These are phyloP conservation scores for Hammondia hammondi DNA, from an alignment of 169 alveolate genomes.

Conservation along the genomic window DNA sequence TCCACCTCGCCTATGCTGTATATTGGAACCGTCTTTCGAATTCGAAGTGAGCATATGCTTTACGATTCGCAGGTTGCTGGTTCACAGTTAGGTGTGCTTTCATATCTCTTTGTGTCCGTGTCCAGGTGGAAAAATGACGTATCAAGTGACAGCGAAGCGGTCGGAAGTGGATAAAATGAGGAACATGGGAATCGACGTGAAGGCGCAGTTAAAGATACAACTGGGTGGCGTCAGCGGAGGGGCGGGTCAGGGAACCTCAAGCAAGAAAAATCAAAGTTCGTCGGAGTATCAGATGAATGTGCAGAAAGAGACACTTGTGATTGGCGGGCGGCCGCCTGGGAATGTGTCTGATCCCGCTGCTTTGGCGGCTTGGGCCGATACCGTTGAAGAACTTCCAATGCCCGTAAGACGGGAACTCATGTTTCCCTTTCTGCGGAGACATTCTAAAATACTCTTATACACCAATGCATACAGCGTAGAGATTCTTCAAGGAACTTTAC, in stretches of 20 bases:
- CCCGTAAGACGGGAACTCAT: constrained; percentile 59
- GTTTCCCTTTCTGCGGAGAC: too few relatives aligned
- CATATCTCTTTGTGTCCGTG: neutral
- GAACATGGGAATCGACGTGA: constrained; percentile 78
- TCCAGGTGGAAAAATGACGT: constrained; percentile 85
- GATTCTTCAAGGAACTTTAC: too few relatives aligned
- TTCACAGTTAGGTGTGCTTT: neutral
- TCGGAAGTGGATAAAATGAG: constrained; percentile 77
- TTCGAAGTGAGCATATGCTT: too few relatives aligned
- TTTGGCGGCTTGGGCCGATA: constrained; percentile 73
- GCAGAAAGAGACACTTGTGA: constrained; percentile 73
- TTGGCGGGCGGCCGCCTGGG: constrained; percentile 80
- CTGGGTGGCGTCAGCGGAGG: constrained; percentile 35
- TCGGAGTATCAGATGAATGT: constrained; percentile 29
- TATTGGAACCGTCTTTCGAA: too few relatives aligned
- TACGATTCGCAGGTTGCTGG: too few relatives aligned
- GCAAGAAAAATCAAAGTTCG: constrained; percentile 37
- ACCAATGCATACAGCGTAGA: too few relatives aligned
- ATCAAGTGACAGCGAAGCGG: constrained; percentile 78
- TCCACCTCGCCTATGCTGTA: too few relatives aligned
- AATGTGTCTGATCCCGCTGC: constrained; percentile 81
- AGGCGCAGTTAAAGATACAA: constrained; percentile 70
- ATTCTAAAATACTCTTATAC: too few relatives aligned
- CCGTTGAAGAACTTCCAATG: constrained; percentile 70
- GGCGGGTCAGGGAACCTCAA: constrained; percentile 40